These are phyloP conservation scores for Phytopythium mirpurense DNA, from an alignment of 352 stramenopile species.

Conservation along the genomic window DNA sequence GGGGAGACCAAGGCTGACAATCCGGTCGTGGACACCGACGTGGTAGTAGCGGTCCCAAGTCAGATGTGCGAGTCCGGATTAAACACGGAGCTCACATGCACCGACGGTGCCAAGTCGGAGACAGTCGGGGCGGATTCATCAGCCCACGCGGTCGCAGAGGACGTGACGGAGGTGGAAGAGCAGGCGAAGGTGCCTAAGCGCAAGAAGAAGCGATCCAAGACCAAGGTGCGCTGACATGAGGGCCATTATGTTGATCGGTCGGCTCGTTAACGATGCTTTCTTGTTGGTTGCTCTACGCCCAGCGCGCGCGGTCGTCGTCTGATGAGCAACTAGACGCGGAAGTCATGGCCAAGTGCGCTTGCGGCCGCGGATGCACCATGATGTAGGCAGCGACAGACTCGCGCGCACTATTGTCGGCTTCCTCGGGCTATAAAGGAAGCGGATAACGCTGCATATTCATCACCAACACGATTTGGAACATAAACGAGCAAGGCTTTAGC, in stretches of 20 bases:
- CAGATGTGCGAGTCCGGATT: constrained; percentile 14
- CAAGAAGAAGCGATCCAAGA: constrained; percentile 10
- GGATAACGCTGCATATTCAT: not conserved
- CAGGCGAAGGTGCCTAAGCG: constrained; percentile 9
- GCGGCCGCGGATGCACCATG: constrained; percentile 47
- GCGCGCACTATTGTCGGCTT: not conserved
- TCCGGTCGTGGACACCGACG: not conserved
- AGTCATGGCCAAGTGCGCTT: constrained; percentile 64
- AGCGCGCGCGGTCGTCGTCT: constrained; percentile 5
- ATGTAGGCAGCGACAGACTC: constrained; percentile 33
- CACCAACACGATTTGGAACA: not conserved
- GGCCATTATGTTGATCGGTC: too few species aligned
- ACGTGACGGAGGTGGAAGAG: constrained; percentile 11
- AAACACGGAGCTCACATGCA: constrained; percentile 19
- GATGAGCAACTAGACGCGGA: constrained; percentile 47
- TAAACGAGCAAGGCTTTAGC: too few species aligned
- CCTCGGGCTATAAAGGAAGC: not conserved
- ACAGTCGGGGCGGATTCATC: constrained; percentile 8
- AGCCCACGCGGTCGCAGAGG: constrained; percentile 4
- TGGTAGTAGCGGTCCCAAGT: constrained; percentile 4
- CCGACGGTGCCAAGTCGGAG: constrained; percentile 22
- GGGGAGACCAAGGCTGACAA: not conserved
- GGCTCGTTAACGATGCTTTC: not conserved
- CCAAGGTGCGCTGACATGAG: constrained; percentile 7
- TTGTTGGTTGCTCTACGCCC: not conserved